These are phyloP conservation scores for Umbelopsis vinacea DNA, from an alignment of 192 early-diverging fungal genomes.

Conservation along the genomic window DNA sequence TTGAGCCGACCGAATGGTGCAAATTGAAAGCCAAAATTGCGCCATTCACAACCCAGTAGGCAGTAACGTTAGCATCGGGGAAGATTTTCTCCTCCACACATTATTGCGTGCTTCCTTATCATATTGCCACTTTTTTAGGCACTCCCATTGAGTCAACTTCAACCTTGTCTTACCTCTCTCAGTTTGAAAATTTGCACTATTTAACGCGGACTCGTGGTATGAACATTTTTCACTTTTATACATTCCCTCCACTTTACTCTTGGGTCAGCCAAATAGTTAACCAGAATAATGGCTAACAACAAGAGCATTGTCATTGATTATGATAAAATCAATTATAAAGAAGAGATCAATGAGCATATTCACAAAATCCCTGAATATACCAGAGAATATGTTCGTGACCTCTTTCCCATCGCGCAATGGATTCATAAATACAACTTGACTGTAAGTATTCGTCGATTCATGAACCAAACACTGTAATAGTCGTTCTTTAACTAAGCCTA, in stretches of 20 bases:
- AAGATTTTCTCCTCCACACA: neutral
- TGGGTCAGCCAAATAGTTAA: neutral
- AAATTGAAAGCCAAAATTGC: slow-evolving; percentile 9
- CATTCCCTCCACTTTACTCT: neutral
- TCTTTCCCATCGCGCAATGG: slow-evolving; percentile 41
- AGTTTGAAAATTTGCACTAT: neutral
- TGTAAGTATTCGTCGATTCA: slow-evolving; percentile 20
- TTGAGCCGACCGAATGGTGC: neutral
- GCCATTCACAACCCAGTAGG: neutral
- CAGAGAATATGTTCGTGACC: slow-evolving; percentile 20
- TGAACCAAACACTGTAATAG: no score
- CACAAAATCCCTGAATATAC: slow-evolving; percentile 29
- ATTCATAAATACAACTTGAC: slow-evolving; percentile 40
- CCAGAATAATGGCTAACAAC: slow-evolving; percentile 6
- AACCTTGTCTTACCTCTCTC: slow-evolving; percentile 1
- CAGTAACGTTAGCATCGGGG: neutral
- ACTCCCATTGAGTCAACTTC: neutral
- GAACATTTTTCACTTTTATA: neutral
- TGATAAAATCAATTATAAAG: slow-evolving; percentile 26
- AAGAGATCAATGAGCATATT: slow-evolving; percentile 18
- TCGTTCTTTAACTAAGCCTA: neutral
- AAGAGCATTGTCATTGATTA: slow-evolving; percentile 39
- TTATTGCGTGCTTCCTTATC: slow-evolving; percentile 22
- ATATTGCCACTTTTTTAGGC: slow-evolving; percentile 9
- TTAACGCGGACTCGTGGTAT: neutral